These are phyloP conservation scores for Trifolium pratense DNA, from an alignment of 306 rosid species.

Conservation along the genomic window DNA sequence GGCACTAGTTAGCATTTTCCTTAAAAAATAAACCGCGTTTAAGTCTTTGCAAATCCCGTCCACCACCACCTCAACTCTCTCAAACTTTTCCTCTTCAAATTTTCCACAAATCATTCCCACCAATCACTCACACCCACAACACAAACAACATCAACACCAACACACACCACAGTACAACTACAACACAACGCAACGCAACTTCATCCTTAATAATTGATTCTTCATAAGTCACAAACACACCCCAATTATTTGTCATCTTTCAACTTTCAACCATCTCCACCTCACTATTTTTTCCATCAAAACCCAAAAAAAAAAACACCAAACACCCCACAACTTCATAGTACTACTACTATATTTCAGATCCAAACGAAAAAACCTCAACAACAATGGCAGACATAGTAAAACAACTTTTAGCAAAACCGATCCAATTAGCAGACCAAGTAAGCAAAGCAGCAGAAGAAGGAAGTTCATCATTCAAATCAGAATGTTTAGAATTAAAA, in stretches of 20 bases:
- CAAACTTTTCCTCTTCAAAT: neutral
- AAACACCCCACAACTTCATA: neutral
- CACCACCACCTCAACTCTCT: neutral
- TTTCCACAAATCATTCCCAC: neutral
- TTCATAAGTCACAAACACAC: neutral
- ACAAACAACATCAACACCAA: no score
- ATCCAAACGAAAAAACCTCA: slow-evolving; percentile 26
- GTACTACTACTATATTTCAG: neutral
- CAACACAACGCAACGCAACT: no score
- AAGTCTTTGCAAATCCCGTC: neutral
- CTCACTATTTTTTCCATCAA: no score
- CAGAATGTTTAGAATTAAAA: slow-evolving; percentile 71
- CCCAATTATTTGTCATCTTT: neutral
- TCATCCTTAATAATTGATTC: neutral
- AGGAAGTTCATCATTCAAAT: slow-evolving; percentile 63
- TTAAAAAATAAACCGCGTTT: neutral
- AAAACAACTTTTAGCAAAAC: slow-evolving; percentile 70
- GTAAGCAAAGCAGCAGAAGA: slow-evolving; percentile 75
- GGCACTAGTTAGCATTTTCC: no score
- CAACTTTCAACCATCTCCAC: neutral
- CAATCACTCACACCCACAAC: neutral
- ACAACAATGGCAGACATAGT: slow-evolving; percentile 74
- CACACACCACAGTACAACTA: neutral
- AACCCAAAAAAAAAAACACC: neutral
- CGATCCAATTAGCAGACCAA: slow-evolving; percentile 86